Evolutionary conservation across 2,329 filamentous ascomycete species (phyloP), one percentile per base, ranked within the genome.

Genomic region (Botrytis sinoallii): DNA sequence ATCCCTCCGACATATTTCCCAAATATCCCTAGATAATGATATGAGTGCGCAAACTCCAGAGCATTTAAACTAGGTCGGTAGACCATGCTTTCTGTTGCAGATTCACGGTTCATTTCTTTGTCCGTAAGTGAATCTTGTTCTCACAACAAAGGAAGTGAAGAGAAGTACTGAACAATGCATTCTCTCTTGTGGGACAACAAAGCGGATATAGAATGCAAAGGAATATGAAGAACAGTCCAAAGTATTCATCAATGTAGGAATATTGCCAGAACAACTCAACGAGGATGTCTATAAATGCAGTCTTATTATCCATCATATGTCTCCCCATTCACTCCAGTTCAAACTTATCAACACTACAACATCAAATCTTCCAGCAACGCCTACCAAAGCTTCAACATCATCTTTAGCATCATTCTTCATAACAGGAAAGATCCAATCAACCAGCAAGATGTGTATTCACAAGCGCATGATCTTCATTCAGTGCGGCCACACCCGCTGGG

Each of bases 391-490:
- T 32, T 57, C n/a, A 68, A 42, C n/a, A 42, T 25, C 48, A 57
- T 32, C n/a, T 57, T 44, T 16, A 69, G n/a, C 18, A 57, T 44
- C 6, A 57, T 38, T 68, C 16, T 52, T 32, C 6, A 9, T 18
- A 3, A 57, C n/a, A 42, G 48, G 29, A 57, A 44, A 57, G 35
- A 42, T 69, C 35, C 14, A 22, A 68, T 42, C 32, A 55, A 40
- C 35, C 46, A 68, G 65, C 25, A 71, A 71, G 46, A 71, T 71
- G 69, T 71, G 69, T 12, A 55, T 40, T 14, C 22, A 29, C 42
- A 63, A 32, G 46, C 57, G 69, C 14, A 8, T 40, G 10, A 38
- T 71, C 59, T 55, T 66, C 57, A 65, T 16, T 32, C 29, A 52
- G 42, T 71, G 69, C n/a, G 57, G 57, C 9, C 59, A 71, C 16